Percentiles rank a stretch among this genome's conserved stretches.
Evolutionary conservation across 2,329 filamentous ascomycete species (phyloP).

Genomic region (Xylaria multiplex): DNA sequence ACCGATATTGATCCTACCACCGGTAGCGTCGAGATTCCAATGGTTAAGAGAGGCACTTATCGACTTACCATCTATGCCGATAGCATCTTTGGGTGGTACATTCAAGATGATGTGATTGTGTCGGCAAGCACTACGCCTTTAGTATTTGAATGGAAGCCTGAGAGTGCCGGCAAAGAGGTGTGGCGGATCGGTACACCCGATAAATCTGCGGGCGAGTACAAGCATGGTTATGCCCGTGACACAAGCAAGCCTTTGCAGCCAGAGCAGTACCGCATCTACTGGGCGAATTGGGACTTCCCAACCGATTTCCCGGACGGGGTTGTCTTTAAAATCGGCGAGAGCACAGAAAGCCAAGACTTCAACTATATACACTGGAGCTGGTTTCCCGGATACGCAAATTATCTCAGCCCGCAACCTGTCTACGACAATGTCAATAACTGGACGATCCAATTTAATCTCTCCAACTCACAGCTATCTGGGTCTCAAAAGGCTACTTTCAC

Average conservation of each 20-base stretch:
- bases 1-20: conserved; percentile 55
- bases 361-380: conserved; percentile 75
- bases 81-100: conserved; percentile 69
- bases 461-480: conserved; percentile 53
- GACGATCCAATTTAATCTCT: conserved; percentile 65
- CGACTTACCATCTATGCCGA: conserved; percentile 71
- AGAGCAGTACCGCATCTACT: conserved; percentile 70
- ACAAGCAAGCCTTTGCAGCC: conserved; percentile 48
- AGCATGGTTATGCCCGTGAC: conserved; percentile 64
- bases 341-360: conserved; percentile 59
- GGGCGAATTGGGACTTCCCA: conserved; percentile 68
- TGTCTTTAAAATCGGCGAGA: conserved; percentile 64
- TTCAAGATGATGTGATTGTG: conserved; percentile 58
- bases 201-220: conserved; percentile 69
- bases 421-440: conserved; percentile 60
- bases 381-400: conserved; percentile 67
- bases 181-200: conserved; percentile 73
- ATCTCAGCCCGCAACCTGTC: conserved; percentile 55
- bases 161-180: conserved; percentile 55
- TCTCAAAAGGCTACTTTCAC: conserved; percentile 66
- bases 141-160: conserved; percentile 16
- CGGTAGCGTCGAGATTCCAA: conserved; percentile 59
- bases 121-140: not conserved
- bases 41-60: conserved; percentile 67
- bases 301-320: conserved; percentile 67